Evolutionary conservation across 148 eudicot genomes (phyloP), one percentile per base, ranked within the genome.

Genomic region (Silene latifolia): DNA sequence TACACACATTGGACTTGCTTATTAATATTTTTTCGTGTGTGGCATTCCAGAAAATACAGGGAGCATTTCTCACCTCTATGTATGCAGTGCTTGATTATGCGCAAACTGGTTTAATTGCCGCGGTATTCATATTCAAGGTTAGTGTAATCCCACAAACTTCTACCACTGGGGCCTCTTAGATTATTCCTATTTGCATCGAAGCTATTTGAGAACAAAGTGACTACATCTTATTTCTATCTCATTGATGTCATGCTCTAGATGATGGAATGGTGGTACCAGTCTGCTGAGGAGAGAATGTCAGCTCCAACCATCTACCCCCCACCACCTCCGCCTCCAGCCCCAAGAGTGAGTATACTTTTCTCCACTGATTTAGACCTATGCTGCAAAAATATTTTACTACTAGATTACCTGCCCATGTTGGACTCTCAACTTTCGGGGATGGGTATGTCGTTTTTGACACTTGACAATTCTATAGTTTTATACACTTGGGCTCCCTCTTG

Each of bases 221-320:
- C 19, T 18, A 14, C 18, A 14, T 10, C 47, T 51, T 18, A 46
- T 59, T n/a, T 67, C 44, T 14, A 7, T 20, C 19, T 23, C 67
- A 63, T 48, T 76, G 56, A 59, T 56, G 46, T 25, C 47, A 69
- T 39, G 69, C 61, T 69, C 13, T 76, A 92, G 99, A 95, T 95
- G 99, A 92, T 95, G 99, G 99, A 95, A 53, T 95, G 99, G 99
- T 95, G 99, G 99, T 92, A 92, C 79, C 99, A 95, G 82, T 95
- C 99, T 68, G 99, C 99, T 15, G 99, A 95, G 74, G 99, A 95
- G 80, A 90, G 99, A 78, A 92, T 95, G 96, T 92, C 96, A 48
- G 99, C 99, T 27, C 96, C 99, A 51, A 89, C 96, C 13, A 92
- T 95, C 67, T 95, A 92, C 81, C 99, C 99, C 56, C 96, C 97